Conservation (phyloP, 2,329 filamentous ascomycete species). For the Kalaharituber pfeilii region DNA sequence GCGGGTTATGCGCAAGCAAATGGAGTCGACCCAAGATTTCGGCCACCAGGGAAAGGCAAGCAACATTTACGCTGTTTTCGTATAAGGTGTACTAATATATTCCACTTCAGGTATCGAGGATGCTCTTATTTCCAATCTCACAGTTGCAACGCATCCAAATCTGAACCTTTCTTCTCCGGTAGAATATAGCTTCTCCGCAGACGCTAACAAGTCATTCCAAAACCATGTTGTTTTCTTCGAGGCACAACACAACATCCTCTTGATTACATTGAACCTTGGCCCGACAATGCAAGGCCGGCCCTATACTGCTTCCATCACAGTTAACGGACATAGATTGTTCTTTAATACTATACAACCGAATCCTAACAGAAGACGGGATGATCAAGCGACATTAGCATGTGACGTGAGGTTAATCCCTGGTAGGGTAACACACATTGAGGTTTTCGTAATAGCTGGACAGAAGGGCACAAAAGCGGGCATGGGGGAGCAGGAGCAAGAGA, state of each 20-base stretch:
- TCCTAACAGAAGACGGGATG: background rate
- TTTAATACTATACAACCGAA: background rate
- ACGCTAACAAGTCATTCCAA: constrained; percentile 9
- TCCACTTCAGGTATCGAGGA: background rate
- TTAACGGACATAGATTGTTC: background rate
- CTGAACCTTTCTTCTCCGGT: background rate
- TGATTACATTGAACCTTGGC: background rate
- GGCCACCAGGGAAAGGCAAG: background rate
- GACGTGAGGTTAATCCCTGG: background rate
- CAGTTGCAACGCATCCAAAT: background rate
- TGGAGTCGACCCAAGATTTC: background rate
- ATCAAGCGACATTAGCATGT: background rate
- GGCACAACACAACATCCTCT: background rate
- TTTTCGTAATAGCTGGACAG: constrained; percentile 1
- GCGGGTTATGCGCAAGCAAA: background rate
- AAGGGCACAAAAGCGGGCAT: constrained; percentile 5
- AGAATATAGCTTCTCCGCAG: background rate
- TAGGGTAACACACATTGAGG: background rate
- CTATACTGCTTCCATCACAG: background rate
- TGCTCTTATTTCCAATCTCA: background rate
- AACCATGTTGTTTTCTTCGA: constrained; percentile 5
- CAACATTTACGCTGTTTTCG: background rate
- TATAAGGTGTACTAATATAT: background rate
- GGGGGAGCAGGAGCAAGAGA: constrained; percentile 16
- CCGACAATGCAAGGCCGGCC: background rate